These are phyloP conservation scores for Musa schizocarpa DNA, from an alignment of 176 grass and related monocot species.

Conservation along the genomic window DNA sequence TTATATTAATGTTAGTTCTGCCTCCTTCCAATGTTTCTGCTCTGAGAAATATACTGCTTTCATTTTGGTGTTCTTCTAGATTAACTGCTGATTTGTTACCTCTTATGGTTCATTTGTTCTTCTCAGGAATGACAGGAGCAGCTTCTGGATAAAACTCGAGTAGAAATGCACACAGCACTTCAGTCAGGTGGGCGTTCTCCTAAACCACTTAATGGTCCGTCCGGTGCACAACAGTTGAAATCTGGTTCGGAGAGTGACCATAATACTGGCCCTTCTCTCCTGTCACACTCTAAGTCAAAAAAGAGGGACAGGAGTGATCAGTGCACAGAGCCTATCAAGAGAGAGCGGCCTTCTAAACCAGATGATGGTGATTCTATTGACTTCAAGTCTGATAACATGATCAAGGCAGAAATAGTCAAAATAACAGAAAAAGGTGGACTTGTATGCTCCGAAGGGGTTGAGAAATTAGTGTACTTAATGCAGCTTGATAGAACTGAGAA, in stretches of 20 bases:
- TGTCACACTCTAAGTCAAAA: conserved; percentile 40
- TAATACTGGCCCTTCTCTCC: conserved; percentile 27
- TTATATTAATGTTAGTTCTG: conserved; percentile 67
- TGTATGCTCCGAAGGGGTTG: conserved; percentile 5
- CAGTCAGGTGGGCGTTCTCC: conserved; percentile 10
- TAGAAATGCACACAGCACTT: conserved; percentile 4
- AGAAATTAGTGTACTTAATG: conserved; percentile 6
- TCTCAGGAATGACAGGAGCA: conserved; percentile 6
- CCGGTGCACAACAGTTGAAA: not conserved
- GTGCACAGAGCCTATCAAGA: conserved; percentile 33
- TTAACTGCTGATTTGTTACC: not conserved
- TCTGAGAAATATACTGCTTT: not conserved
- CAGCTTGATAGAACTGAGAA: conserved; percentile 1
- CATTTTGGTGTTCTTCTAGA: not conserved
- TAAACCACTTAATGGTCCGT: not conserved
- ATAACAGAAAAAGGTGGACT: conserved; percentile 15
- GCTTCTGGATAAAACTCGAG: not conserved
- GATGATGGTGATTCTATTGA: conserved; percentile 9
- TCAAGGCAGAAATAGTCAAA: conserved; percentile 6
- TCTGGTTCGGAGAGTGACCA: not conserved
- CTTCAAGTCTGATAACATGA: not conserved
- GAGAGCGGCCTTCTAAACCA: conserved; percentile 22
- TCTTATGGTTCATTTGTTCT: not conserved
- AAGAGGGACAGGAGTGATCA: conserved; percentile 49
- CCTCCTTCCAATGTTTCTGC: not conserved